Conservation (phyloP, 2,329 filamentous ascomycete species). For the Verticillium nubilum region DNA sequence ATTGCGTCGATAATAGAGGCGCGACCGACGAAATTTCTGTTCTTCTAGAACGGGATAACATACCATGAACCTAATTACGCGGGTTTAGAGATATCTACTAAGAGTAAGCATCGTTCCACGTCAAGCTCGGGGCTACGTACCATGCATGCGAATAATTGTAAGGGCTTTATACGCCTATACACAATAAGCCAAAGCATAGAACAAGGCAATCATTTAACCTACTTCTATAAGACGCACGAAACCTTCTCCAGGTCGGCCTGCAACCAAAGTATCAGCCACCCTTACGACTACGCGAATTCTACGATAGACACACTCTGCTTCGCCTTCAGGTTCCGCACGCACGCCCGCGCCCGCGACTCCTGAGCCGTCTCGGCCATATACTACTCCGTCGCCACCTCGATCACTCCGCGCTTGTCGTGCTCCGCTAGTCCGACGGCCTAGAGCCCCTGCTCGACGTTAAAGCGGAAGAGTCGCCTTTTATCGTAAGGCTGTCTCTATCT, state of each 20-base stretch:
- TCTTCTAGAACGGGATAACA: too few relatives aligned
- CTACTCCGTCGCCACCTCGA: constrained; percentile 13
- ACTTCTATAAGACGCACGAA: not conserved
- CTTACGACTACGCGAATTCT: not conserved
- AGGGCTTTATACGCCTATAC: too few relatives aligned
- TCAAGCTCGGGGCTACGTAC: too few relatives aligned
- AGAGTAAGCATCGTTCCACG: too few relatives aligned
- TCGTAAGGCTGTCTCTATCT: constrained; percentile 6
- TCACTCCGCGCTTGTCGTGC: not conserved
- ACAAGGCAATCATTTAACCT: not conserved
- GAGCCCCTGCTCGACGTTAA: constrained; percentile 35
- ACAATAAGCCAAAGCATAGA: not conserved
- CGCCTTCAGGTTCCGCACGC: not conserved
- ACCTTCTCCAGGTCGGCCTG: too few relatives aligned
- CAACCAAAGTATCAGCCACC: not conserved
- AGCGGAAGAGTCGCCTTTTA: constrained; percentile 33
- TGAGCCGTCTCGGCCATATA: not conserved
- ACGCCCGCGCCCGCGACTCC: not conserved
- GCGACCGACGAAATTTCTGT: too few relatives aligned
- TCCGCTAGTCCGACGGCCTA: constrained; percentile 35
- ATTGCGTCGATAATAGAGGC: too few relatives aligned
- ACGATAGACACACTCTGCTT: not conserved
- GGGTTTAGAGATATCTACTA: too few relatives aligned
- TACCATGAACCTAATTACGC: too few relatives aligned
- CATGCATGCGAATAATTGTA: too few relatives aligned